Percentiles rank a stretch among this genome's conserved stretches.
These are phyloP conservation scores for Hemileccinum impolitum DNA, from an alignment of 768 basidiomycete genomes.

Conservation along the genomic window DNA sequence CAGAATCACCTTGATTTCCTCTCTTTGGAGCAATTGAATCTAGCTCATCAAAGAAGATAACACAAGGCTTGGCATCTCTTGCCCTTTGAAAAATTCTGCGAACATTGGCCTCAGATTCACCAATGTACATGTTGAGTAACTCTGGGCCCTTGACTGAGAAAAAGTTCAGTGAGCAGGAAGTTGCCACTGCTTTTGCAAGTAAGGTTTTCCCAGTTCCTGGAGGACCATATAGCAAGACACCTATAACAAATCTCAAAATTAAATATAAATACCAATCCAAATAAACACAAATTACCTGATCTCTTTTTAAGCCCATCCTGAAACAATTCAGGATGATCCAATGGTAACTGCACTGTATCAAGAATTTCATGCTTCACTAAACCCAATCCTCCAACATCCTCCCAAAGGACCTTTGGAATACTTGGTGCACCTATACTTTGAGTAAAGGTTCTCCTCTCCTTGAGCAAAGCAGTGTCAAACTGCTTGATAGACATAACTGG, in stretches of 20 bases:
- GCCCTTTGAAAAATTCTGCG: slow-evolving; percentile 89
- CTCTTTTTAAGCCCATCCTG: slow-evolving; percentile 90
- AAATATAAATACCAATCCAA: not conserved
- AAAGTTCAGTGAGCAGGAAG: slow-evolving; percentile 92
- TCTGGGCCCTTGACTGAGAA: slow-evolving; percentile 98
- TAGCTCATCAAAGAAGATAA: slow-evolving; percentile 96
- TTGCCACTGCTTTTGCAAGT: slow-evolving; percentile 94
- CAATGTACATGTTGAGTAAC: slow-evolving; percentile 96
- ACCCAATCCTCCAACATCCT: slow-evolving; percentile 92
- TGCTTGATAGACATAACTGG: slow-evolving; percentile 45
- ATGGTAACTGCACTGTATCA: slow-evolving; percentile 91
- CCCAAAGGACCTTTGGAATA: slow-evolving; percentile 94
- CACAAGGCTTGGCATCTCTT: slow-evolving; percentile 87
- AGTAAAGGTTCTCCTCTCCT: slow-evolving; percentile 75
- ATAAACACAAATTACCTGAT: slow-evolving; percentile 57
- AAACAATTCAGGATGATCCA: slow-evolving; percentile 89
- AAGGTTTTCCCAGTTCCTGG: slow-evolving; percentile 96
- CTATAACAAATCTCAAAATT: slow-evolving; percentile 34
- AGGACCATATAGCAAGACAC: slow-evolving; percentile 89
- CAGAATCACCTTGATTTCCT: slow-evolving; percentile 93
- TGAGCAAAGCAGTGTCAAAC: slow-evolving; percentile 67
- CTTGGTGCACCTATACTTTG: slow-evolving; percentile 96
- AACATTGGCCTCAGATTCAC: slow-evolving; percentile 97
- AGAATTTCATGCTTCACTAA: slow-evolving; percentile 88
- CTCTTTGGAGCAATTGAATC: slow-evolving; percentile 94